A percentile compares a stretch with the other conserved stretches of the same genome.
Evolutionary conservation across 1,284 basidiomycete species (phyloP).

Genomic region (Tausonia pullulans): DNA sequence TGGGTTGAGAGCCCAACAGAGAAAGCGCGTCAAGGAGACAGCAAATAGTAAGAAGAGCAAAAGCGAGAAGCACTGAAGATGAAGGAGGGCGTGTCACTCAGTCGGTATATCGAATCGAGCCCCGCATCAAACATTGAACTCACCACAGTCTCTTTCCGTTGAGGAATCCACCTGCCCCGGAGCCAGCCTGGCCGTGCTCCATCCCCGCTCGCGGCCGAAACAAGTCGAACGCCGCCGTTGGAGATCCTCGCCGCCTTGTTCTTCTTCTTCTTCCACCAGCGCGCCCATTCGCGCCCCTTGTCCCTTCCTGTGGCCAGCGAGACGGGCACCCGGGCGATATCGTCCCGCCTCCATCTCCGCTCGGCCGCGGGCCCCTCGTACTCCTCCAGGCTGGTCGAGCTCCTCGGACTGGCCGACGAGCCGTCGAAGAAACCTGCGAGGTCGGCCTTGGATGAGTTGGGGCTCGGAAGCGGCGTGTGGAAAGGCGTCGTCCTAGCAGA

Average conservation of each 20-base stretch:
- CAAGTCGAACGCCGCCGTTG: neutral
- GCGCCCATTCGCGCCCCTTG: neutral
- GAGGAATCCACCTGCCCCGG: neutral
- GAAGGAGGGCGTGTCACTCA: neutral
- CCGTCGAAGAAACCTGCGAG: too few species aligned
- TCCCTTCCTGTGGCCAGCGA: neutral
- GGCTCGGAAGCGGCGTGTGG: too few species aligned
- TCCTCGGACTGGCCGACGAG: too few species aligned
- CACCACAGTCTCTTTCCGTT: constrained; percentile 3
- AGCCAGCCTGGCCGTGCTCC: neutral
- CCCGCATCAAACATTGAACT: neutral
- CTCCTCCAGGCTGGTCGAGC: too few species aligned
- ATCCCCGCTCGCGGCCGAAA: neutral
- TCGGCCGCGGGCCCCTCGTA: too few species aligned
- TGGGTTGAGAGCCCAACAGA: constrained; percentile 17
- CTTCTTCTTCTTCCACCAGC: constrained; percentile 5
- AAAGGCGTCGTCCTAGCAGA: too few species aligned
- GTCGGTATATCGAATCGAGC: neutral
- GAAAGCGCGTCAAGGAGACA: constrained; percentile 4
- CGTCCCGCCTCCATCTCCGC: too few species aligned
- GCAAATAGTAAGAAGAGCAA: neutral
- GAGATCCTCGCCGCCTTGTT: neutral
- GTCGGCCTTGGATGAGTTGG: too few species aligned
- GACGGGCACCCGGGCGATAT: too few species aligned
- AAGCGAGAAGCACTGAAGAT: neutral